A percentile compares a stretch with the other conserved stretches of the same genome.
Conservation (phyloP, 164 flowering plant genomes). For the Akebia trifoliata region DNA sequence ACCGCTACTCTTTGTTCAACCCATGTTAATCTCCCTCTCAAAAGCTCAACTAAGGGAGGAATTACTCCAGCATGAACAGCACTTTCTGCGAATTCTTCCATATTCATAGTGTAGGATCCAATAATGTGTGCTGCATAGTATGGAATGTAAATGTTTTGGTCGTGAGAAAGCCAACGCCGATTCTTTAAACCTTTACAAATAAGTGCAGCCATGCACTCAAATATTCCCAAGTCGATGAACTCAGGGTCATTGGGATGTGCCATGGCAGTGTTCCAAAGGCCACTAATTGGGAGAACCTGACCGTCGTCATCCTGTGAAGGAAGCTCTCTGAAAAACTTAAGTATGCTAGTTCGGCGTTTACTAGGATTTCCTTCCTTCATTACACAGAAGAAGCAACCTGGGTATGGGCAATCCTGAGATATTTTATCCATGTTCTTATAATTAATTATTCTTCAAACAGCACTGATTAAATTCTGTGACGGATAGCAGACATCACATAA, state of each 20-base stretch:
- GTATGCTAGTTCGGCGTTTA: conserved; percentile 76
- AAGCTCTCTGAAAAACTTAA: conserved; percentile 93
- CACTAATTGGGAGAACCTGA: conserved; percentile 97
- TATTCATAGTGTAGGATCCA: conserved; percentile 98
- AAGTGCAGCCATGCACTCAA: conserved; percentile 96
- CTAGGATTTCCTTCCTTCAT: conserved; percentile 97
- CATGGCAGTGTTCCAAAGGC: conserved; percentile 99
- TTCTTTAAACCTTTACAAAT: conserved; percentile 94
- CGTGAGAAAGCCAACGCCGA: conserved; percentile 92
- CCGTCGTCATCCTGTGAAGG: conserved; percentile 97
- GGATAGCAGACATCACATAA: conserved; percentile 4
- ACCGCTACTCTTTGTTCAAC: conserved; percentile 99
- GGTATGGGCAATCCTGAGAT: conserved; percentile 83
- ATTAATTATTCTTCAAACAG: conserved; percentile 15
- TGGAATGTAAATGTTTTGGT: conserved; percentile 93
- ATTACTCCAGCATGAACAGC: conserved; percentile 91
- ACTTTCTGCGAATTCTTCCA: conserved; percentile 94
- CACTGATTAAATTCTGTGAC: conserved; percentile 11
- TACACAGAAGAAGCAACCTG: conserved; percentile 98
- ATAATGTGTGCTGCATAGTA: conserved; percentile 98
- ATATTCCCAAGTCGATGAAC: conserved; percentile 89
- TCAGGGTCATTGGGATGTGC: conserved; percentile 99
- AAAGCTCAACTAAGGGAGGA: conserved; percentile 84
- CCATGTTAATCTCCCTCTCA: conserved; percentile 95
- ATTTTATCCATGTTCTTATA: conserved; percentile 64